A percentile compares a stretch with the other conserved stretches of the same genome.
These are phyloP conservation scores for Suillus brevipes DNA, from an alignment of 768 basidiomycete genomes.

Conservation along the genomic window DNA sequence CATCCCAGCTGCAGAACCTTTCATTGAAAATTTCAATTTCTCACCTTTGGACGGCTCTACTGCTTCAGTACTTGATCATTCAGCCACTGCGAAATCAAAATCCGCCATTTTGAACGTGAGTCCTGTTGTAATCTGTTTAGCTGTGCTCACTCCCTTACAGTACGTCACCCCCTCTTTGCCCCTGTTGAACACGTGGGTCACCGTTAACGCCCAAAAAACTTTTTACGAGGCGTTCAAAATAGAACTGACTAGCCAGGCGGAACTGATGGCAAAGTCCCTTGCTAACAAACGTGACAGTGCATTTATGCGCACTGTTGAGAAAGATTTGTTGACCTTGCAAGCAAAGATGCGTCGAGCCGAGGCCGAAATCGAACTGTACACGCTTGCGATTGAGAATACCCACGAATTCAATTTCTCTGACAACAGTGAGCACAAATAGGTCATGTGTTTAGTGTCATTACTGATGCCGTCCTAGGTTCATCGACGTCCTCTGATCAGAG, in stretches of 20 bases:
- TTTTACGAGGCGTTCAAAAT: neutral
- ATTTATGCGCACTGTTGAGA: neutral
- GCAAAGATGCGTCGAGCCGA: neutral
- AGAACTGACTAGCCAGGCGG: neutral
- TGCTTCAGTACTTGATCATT: neutral
- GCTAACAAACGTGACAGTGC: neutral
- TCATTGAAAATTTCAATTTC: neutral
- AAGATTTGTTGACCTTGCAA: neutral
- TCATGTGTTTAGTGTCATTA: neutral
- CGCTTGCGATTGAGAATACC: neutral
- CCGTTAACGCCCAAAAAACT: neutral
- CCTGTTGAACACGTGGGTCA: slow-evolving; percentile 1
- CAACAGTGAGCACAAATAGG: neutral
- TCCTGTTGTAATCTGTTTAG: neutral
- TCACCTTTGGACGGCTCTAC: neutral
- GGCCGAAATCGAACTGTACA: neutral
- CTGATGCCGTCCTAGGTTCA: neutral
- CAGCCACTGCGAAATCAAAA: neutral
- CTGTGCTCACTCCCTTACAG: neutral
- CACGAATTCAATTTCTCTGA: neutral
- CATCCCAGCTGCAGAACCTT: neutral
- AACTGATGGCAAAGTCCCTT: neutral
- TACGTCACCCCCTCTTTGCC: neutral
- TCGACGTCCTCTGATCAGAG: neutral
- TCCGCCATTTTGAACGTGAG: neutral